Conservation (phyloP, 768 basidiomycete species). For the Mycena vitilis region DNA sequence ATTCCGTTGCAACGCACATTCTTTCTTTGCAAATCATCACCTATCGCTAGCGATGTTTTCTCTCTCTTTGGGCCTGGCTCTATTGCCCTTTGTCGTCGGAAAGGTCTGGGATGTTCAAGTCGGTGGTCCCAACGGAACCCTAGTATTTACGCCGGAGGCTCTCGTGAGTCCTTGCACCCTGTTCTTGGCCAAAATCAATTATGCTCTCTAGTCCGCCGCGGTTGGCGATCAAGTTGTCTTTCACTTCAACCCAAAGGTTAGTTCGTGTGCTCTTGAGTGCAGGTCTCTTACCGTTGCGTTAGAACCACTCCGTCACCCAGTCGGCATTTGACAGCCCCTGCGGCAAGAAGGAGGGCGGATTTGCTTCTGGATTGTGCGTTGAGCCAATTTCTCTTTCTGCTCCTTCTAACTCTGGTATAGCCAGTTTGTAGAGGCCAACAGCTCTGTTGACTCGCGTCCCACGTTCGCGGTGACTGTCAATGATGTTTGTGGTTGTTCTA, state of each 20-base stretch:
- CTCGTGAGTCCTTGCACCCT: slow-evolving; percentile 51
- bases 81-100: slow-evolving; percentile 63
- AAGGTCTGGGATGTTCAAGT: slow-evolving; percentile 67
- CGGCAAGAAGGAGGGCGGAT: slow-evolving; percentile 60
- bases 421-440: slow-evolving; percentile 64
- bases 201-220: slow-evolving; percentile 53
- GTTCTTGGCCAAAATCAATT: too few relatives aligned
- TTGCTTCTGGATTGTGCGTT: slow-evolving; percentile 69
- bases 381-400: slow-evolving; percentile 8
- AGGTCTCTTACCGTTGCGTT: not conserved
- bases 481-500: slow-evolving; percentile 37
- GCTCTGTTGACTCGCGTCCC: slow-evolving; percentile 61
- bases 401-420: slow-evolving; percentile 43
- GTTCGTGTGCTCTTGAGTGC: not conserved
- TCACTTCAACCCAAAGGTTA: slow-evolving; percentile 61
- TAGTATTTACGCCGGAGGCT: slow-evolving; percentile 63
- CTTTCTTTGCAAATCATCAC: slow-evolving; percentile 29
- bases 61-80: slow-evolving; percentile 60
- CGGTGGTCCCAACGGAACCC: slow-evolving; percentile 53
- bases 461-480: slow-evolving; percentile 60
- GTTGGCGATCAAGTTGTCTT: slow-evolving; percentile 71
- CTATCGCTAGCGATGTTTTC: slow-evolving; percentile 55
- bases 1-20: slow-evolving; percentile 25
- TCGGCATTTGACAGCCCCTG: slow-evolving; percentile 67
- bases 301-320: slow-evolving; percentile 67